Conservation (phyloP, 2,329 filamentous ascomycete species). For the Fusarium tricinctum region DNA sequence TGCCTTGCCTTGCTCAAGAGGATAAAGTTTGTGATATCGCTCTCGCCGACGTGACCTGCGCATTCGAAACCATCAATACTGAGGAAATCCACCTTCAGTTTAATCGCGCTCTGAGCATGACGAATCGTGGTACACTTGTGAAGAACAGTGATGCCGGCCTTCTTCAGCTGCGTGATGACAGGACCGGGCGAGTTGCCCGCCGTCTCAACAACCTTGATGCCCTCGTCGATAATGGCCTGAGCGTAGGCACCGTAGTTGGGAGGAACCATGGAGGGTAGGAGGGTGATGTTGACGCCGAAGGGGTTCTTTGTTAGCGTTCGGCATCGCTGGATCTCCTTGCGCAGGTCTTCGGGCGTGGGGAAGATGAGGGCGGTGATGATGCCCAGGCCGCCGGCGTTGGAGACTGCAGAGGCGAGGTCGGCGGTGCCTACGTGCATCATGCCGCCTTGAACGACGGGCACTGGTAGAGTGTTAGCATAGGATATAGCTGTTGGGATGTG, state of each 20-base stretch:
- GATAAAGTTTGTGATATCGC: constrained; percentile 91
- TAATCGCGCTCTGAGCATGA: constrained; percentile 90
- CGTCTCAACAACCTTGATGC: constrained; percentile 91
- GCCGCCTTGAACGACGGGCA: constrained; percentile 86
- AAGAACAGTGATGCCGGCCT: constrained; percentile 80
- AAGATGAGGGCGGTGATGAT: constrained; percentile 92
- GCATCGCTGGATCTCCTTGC: constrained; percentile 92
- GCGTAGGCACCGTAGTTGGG: constrained; percentile 95
- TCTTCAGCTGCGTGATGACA: constrained; percentile 90
- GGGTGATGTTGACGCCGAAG: constrained; percentile 95
- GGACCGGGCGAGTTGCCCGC: constrained; percentile 90
- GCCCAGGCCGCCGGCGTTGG: constrained; percentile 85
- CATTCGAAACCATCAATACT: constrained; percentile 99
- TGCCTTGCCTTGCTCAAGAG: constrained; percentile 88
- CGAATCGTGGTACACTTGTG: constrained; percentile 99
- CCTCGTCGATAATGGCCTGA: constrained; percentile 92
- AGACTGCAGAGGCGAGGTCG: constrained; percentile 81
- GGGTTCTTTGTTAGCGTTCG: constrained; percentile 81
- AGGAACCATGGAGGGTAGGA: constrained; percentile 89
- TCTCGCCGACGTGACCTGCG: constrained; percentile 89
- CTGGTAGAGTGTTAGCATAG: constrained; percentile 56
- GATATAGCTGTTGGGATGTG: too few relatives aligned
- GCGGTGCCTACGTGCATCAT: constrained; percentile 91
- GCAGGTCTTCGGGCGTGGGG: constrained; percentile 90
- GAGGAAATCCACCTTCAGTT: constrained; percentile 95